Percentiles rank a stretch among this genome's conserved stretches.
phyloP scores from a whole-genome alignment of 805 yeast genomes.

The Vanderwaltozyma verrucispora region DNA sequence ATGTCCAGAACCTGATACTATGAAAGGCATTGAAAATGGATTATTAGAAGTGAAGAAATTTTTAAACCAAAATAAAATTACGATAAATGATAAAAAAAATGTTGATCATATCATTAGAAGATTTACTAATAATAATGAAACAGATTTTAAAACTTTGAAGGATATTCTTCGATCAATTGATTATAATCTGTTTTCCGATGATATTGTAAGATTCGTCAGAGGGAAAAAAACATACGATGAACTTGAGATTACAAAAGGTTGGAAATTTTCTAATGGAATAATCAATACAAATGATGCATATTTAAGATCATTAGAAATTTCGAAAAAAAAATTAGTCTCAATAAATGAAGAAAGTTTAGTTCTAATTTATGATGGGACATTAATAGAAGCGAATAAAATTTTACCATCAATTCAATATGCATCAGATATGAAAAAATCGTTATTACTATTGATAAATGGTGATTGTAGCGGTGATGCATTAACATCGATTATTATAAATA shows the following conservation, averaged over 20 bases:
- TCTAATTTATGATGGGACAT: slow-evolving; percentile 21
- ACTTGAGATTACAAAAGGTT: slow-evolving; percentile 24
- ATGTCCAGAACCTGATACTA: slow-evolving; percentile 10
- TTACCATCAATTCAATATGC: slow-evolving; percentile 22
- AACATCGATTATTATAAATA: slow-evolving; percentile 21
- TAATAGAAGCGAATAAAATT: slow-evolving; percentile 20
- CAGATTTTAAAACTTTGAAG: slow-evolving; percentile 11
- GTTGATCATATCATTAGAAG: slow-evolving; percentile 14
- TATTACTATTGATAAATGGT: slow-evolving; percentile 20
- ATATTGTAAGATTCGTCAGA: slow-evolving; percentile 21
- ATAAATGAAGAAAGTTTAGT: slow-evolving; percentile 15
- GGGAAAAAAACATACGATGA: slow-evolving; percentile 21
- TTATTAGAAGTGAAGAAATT: slow-evolving; percentile 9
- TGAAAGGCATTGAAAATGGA: slow-evolving; percentile 9
- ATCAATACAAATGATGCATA: slow-evolving; percentile 22
- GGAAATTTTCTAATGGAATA: slow-evolving; percentile 23
- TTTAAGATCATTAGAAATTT: slow-evolving; percentile 19
- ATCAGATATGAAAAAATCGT: slow-evolving; percentile 13
- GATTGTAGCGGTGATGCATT: slow-evolving; percentile 24
- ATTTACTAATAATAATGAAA: slow-evolving; percentile 4
- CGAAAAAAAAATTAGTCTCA: slow-evolving; percentile 18
- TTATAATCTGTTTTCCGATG: slow-evolving; percentile 21
- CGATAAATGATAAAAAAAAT: slow-evolving; percentile 5
- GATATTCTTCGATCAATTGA: slow-evolving; percentile 15
- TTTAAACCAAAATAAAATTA: slow-evolving; percentile 10